A percentile compares a stretch with the other conserved stretches of the same genome.
Conservation (phyloP, 2,329 filamentous ascomycete genomes). For the Nemania abortiva region DNA sequence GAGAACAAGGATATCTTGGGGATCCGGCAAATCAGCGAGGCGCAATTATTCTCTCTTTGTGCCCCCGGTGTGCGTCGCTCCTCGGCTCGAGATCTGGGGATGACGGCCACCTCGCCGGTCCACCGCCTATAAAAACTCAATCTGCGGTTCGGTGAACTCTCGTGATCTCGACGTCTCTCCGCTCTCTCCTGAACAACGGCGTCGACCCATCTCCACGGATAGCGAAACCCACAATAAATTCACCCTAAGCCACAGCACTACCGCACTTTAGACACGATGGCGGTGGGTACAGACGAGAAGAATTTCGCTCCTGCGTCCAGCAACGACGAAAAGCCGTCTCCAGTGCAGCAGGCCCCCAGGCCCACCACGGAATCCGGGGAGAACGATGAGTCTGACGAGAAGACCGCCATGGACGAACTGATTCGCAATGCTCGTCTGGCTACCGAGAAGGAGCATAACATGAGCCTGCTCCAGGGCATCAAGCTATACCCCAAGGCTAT, state of each 20-base stretch:
- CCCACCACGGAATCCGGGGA: constrained; percentile 28
- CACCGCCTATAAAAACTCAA: constrained; percentile 13
- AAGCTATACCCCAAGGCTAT: constrained; percentile 89
- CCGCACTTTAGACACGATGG: constrained; percentile 30
- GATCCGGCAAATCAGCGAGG: constrained; percentile 32
- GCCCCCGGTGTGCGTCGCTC: constrained; percentile 10
- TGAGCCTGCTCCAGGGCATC: constrained; percentile 81
- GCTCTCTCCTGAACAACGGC: constrained; percentile 3
- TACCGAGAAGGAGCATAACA: constrained; percentile 72
- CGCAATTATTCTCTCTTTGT: constrained; percentile 13
- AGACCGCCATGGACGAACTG: constrained; percentile 50
- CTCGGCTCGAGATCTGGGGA: neutral
- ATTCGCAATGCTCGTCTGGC: constrained; percentile 63
- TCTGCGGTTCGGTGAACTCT: constrained; percentile 17
- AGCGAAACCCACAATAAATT: constrained; percentile 31
- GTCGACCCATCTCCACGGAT: constrained; percentile 11
- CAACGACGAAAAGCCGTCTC: constrained; percentile 36
- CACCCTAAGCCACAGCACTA: constrained; percentile 19
- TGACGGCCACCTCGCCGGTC: neutral
- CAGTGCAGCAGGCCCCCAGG: constrained; percentile 25
- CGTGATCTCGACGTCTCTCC: constrained; percentile 6
- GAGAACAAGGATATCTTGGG: constrained; percentile 21
- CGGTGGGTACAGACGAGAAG: constrained; percentile 34
- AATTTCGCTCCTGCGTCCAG: constrained; percentile 17
- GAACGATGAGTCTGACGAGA: constrained; percentile 30